Base-by-base conservation (phyloP, 1,139 yeast species). In the Sugiyamaella neomexicana region DNA sequence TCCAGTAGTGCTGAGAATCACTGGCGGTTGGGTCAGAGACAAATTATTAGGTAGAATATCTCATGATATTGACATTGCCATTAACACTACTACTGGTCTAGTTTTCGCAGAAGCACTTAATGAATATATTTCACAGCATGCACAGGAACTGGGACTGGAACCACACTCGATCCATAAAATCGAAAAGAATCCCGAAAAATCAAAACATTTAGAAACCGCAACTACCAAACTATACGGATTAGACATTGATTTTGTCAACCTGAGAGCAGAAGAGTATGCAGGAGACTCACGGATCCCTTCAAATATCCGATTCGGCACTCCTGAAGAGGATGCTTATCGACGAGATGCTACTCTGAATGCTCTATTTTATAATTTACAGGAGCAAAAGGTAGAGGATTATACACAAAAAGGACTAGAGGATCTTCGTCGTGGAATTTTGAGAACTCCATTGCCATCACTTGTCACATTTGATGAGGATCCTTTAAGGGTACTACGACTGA, bases 1-100 rank as follows among this genome's bases (percentile, higher is more conserved):
- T 43, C 67, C 67, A 2, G 61, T 83, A 20, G 84, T 80, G 32
- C 76, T 91, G 17, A 72, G 99, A 59, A 87, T 93, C 62, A 91
- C 98, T 0, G 99, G 99, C 32, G 99, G 99, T 0, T 93, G 99
- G 99, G 99, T 93, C 5, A 79, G 99, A 64, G 99, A 93, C 70
- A 93, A 93, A 72, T 73, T 93, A 38, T 74, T 95, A 39, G 95
- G 95, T 0, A 77, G 79, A 49, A 83, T 81, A 32, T 85, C 95
- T 53, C 84, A 93, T 66, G 99, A 93, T 69, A 75, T 93, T 42
- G 99, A 93, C 65, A 88, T 93, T 54, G 98, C 97, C 6, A 80
- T 95, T 55, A 90, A 93, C 68, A 77, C 77, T 55, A 72, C 89
- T 65, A 81, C 96, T 0, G 99, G 99, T 0, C 89, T 87, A 66